Percentiles rank a stretch among this genome's conserved stretches.
phyloP scores from a whole-genome alignment of 768 basidiomycete species.

The Termitomyces sp. region DNA sequence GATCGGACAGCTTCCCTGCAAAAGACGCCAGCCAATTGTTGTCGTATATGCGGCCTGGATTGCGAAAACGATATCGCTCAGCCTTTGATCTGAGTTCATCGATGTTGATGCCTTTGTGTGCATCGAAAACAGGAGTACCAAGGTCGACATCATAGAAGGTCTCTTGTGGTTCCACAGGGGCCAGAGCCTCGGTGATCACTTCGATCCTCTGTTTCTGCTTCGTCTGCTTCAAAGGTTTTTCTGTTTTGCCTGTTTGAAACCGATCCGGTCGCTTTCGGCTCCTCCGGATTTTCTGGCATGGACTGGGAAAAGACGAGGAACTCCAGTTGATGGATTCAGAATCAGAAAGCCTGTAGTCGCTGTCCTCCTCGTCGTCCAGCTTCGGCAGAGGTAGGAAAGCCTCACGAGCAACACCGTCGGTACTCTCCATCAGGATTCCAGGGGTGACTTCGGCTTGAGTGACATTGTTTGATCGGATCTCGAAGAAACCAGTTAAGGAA shows the following conservation, averaged over 20 bases:
- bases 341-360: slow-evolving; percentile 15
- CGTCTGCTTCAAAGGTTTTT: background rate
- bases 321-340: background rate
- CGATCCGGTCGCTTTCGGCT: slow-evolving; percentile 3
- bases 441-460: background rate
- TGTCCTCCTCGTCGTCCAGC: slow-evolving; percentile 2
- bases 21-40: slow-evolving; percentile 64
- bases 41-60: slow-evolving; percentile 59
- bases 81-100: slow-evolving; percentile 53
- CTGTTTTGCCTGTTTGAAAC: background rate
- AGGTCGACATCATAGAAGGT: slow-evolving; percentile 21
- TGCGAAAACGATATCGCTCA: slow-evolving; percentile 46
- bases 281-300: slow-evolving; percentile 9
- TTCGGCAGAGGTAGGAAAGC: slow-evolving; percentile 1
- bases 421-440: background rate
- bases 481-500: background rate
- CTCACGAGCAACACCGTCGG: background rate
- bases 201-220: slow-evolving; percentile 3
- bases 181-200: background rate
- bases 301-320: slow-evolving; percentile 18
- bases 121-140: slow-evolving; percentile 57
- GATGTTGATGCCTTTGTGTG: slow-evolving; percentile 58
- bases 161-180: slow-evolving; percentile 3
- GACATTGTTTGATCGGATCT: background rate
- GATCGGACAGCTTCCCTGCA: slow-evolving; percentile 59